Evolutionary conservation across 2,329 filamentous ascomycete species (phyloP), one percentile per base, ranked within the genome.

Genomic region (Penicillium sp.): DNA sequence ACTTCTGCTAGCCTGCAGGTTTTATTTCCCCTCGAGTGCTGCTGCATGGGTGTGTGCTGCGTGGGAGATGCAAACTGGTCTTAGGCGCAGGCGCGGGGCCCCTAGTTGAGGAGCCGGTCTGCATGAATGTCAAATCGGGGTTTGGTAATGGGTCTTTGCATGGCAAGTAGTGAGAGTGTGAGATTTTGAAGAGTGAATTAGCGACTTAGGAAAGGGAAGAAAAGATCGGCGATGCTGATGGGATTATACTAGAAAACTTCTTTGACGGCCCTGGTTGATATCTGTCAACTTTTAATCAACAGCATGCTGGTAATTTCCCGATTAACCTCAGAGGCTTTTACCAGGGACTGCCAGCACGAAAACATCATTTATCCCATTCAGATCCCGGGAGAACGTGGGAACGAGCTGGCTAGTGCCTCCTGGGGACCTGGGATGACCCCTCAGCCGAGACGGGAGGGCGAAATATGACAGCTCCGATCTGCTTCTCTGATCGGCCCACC

Each of bases 401-500:
- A 59, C 46, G 51, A 60, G 61, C 60, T 50, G 61, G 62, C 24
- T 49, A 31, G 22, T 24, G 46, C 22, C 46, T 16, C 22, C 22
- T 2, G 22, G 22, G 22, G 4, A n/a, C 27, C 46, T 35, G 7
- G 58, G 59, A 40, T 55, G 60, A 59, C 4, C 11, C 39, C 19
- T n/a, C 40, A 43, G 51, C 35, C 51, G 16, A 44, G 55, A 40
- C 55, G 63, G 55, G 54, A 61, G 33, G 44, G 50, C 43, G 50
- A 66, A 70, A 71, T 70, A 69, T 71, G 70, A 73, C 69, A 73
- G 70, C 69, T 71, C 70, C 55, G 58, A 70, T 69, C 60, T 54
- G 40, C 56, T 19, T 43, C 11, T 40, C 22, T 31, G 56, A 10
- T 46, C 43, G 50, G 59, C 60, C 60, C 66, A 68, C 43, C 61